Percentiles rank a stretch among this genome's conserved stretches.
These are phyloP conservation scores for Sporothrix pseudoabietina DNA, from an alignment of 2,329 filamentous ascomycete species.

Conservation along the genomic window DNA sequence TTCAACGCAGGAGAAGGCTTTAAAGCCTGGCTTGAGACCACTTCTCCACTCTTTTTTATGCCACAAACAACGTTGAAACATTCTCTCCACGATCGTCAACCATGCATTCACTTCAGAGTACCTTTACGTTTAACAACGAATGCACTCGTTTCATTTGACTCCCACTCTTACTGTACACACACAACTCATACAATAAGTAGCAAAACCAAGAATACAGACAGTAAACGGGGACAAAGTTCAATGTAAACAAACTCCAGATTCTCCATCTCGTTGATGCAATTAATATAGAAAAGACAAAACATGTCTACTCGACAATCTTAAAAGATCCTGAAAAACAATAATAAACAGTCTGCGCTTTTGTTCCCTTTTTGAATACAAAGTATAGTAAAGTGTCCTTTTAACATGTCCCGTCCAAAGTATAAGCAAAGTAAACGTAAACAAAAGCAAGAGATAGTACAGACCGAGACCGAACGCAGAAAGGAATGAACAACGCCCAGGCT, in stretches of 20 bases:
- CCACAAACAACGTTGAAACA: constrained; percentile 23
- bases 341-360: not conserved
- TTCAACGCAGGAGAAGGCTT: not conserved
- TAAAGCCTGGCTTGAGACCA: too few relatives aligned
- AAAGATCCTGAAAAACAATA: not conserved
- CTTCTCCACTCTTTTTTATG: constrained; percentile 3
- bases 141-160: too few relatives aligned
- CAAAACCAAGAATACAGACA: not conserved
- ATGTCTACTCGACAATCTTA: not conserved
- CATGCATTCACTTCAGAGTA: not conserved
- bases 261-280: constrained; percentile 21
- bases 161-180: not conserved
- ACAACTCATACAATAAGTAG: not conserved
- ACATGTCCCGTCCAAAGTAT: not conserved
- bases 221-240: not conserved
- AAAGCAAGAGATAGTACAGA: not conserved
- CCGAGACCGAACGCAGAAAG: constrained; percentile 14
- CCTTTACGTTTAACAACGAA: not conserved
- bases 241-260: constrained; percentile 1
- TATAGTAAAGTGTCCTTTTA: not conserved
- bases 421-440: not conserved
- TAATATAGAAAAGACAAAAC: not conserved
- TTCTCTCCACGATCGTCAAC: not conserved
- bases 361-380: not conserved
- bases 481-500: constrained; percentile 24